Base-by-base conservation (phyloP, 352 stramenopile species). In the Pythium rishiriense region DNA sequence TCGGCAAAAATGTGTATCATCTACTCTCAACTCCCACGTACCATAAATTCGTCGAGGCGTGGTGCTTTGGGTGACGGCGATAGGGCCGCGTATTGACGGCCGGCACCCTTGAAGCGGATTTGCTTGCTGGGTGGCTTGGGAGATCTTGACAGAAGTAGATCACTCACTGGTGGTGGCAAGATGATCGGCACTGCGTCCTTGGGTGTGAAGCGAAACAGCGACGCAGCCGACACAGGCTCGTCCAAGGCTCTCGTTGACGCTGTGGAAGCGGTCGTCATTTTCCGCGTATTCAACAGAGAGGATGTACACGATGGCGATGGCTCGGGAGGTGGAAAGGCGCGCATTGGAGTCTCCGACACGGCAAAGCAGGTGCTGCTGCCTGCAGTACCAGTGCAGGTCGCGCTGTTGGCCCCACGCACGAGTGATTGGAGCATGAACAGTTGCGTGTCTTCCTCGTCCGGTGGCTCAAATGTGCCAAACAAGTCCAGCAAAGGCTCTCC, bases 1-100 rank as follows among this genome's bases (percentile, higher is more conserved):
- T n/a, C n/a, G n/a, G n/a, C n/a, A n/a, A n/a, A n/a, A n/a, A n/a
- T n/a, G n/a, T n/a, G n/a, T n/a, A n/a, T n/a, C n/a, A n/a, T n/a
- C n/a, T n/a, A n/a, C n/a, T n/a, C n/a, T n/a, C n/a, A n/a, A n/a
- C n/a, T n/a, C n/a, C n/a, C n/a, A 54, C 66, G 22, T 65, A 90
- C 81, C 64, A 87, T 62, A 28, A 87, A 69, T 24, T 79, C 74
- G 29, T 72, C 60, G 29, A 78, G 55, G n/a, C 48, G 69, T 10
- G 43, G 21, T 11, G 46, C 31, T 41, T 64, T 73, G 7, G 43
- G 15, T 2, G 53, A 37, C n/a, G 78, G 68, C 24, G 64, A 81
- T 4, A 91, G 70, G 1, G 69, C 78, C 29, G 78, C 64, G 43
- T 86, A 91, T 61, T 91, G 82, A 22, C 73, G 74, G 3, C 82